Evolutionary conservation across 1,284 basidiomycete genomes (phyloP).

Genomic region (Leccinum fuscescens): DNA sequence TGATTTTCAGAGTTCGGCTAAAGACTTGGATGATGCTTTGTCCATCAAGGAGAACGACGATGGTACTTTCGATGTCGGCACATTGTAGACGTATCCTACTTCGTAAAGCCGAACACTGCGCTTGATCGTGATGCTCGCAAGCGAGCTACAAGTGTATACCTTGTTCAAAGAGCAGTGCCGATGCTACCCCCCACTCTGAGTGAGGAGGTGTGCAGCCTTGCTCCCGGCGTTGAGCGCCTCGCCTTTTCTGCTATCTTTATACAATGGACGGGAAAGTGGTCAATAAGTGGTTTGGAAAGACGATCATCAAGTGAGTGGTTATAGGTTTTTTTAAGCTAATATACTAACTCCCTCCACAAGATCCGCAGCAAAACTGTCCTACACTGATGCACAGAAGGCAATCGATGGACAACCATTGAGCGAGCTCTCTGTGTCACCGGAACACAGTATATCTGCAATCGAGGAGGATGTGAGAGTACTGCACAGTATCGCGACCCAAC

Average conservation of each 20-base stretch:
- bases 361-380: slow-evolving; percentile 85
- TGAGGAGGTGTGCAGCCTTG: slow-evolving; percentile 67
- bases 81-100: slow-evolving; percentile 94
- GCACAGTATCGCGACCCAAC: slow-evolving; percentile 67
- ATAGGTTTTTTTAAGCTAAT: background rate
- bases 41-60: slow-evolving; percentile 88
- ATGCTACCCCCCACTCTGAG: slow-evolving; percentile 93
- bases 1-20: slow-evolving; percentile 85
- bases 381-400: slow-evolving; percentile 77
- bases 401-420: slow-evolving; percentile 73
- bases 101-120: slow-evolving; percentile 94
- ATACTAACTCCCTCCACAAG: slow-evolving; percentile 39
- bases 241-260: too few species aligned
- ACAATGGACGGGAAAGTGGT: too few species aligned
- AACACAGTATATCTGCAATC: slow-evolving; percentile 61
- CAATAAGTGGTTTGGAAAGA: slow-evolving; percentile 43
- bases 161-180: slow-evolving; percentile 92
- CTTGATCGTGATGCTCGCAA: slow-evolving; percentile 97
- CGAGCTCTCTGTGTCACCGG: slow-evolving; percentile 51
- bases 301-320: slow-evolving; percentile 76
- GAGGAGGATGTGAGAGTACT: slow-evolving; percentile 77
- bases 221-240: too few species aligned
- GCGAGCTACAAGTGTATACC: slow-evolving; percentile 94
- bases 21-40: slow-evolving; percentile 93
- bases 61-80: slow-evolving; percentile 89